Evolutionary conservation across 768 basidiomycete species (phyloP).

Genomic region (Tulasnella sp.): DNA sequence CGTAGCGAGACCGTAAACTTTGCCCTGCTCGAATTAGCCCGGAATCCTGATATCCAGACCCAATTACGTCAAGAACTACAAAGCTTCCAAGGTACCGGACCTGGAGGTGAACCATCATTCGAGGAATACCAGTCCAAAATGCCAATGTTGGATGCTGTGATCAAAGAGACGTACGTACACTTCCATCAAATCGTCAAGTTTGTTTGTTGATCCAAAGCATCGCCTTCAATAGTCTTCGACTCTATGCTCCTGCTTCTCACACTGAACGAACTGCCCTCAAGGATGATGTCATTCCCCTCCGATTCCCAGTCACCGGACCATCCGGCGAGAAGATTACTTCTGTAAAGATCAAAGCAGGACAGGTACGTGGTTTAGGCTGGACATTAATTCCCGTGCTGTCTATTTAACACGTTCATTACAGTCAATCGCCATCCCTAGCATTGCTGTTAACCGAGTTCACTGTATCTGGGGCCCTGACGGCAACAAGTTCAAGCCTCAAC

Average conservation of each 20-base stretch:
- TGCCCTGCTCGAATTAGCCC: conserved; percentile 32
- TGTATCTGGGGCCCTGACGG: conserved; percentile 30
- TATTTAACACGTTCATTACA: conserved; percentile 13
- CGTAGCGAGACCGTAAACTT: conserved; percentile 26
- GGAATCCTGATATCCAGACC: conserved; percentile 29
- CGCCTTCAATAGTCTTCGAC: conserved; percentile 26
- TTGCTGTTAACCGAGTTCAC: conserved; percentile 26
- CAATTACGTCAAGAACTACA: conserved; percentile 31
- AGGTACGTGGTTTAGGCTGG: conserved; percentile 21
- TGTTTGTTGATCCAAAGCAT: neutral
- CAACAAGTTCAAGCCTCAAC: conserved; percentile 28
- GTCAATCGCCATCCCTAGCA: conserved; percentile 29
- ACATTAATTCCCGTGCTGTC: conserved; percentile 4
- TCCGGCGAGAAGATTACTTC: conserved; percentile 22
- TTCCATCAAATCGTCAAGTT: neutral
- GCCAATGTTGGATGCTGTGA: conserved; percentile 32
- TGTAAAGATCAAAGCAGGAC: conserved; percentile 28
- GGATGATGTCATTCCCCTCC: conserved; percentile 34
- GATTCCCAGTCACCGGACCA: conserved; percentile 24
- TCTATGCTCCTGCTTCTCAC: conserved; percentile 31
- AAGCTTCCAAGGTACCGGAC: conserved; percentile 15
- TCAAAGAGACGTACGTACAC: conserved; percentile 29
- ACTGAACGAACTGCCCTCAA: conserved; percentile 31
- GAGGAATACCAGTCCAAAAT: conserved; percentile 29
- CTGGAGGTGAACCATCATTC: conserved; percentile 25